Base-by-base conservation (phyloP, 2,329 filamentous ascomycete genomes). In the Chrysoporthe puriensis region DNA sequence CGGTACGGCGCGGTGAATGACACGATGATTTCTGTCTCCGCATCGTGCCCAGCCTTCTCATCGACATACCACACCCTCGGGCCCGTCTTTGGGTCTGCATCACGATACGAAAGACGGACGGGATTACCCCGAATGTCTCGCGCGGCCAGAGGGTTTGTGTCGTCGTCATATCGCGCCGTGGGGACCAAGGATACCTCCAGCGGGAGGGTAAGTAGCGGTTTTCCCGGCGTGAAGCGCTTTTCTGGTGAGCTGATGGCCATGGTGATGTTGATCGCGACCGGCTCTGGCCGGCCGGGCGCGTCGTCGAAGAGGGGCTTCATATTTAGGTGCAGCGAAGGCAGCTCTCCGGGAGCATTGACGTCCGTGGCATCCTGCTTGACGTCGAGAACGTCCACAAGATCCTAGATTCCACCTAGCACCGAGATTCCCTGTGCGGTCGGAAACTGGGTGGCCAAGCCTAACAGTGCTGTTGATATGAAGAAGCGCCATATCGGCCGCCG, bases 11-110 rank as follows among this genome's bases (percentile, higher is more conserved):
- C 66, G 7, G 58, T 65, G 14, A 68, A 68, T 13, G 7, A 50
- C 44, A 66, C 48, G 2, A 40, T 46, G 26, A 68, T 48, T 16
- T 59, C 50, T 0, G 21, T n/a, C 32, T 32, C 42, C 8, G 4
- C 18, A 13, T 8, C 18, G 16, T 18, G 58, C 16, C 4, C 13
- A 4, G 36, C 44, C 18, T 26, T 26, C 32, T 44, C 11, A 34
- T 43, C 54, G 43, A 66, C 21, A 26, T 63, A 62, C 63, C 66
- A 68, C 21, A 56, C 4, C 42, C 66, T 60, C 14, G 66, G 63
- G 13, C 66, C 66, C 16, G 21, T 11, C 8, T 46, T 48, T 11
- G 42, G 63, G 43, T 66, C 66, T 32, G 57, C 34, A 34, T 68
- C 66, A 14, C 18, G 34, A 18, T 65, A 62, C 21, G 32, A 5